Evolutionary conservation across 73 alveolate genomes (phyloP).

Genomic region (Vitrella brassicaformis): DNA sequence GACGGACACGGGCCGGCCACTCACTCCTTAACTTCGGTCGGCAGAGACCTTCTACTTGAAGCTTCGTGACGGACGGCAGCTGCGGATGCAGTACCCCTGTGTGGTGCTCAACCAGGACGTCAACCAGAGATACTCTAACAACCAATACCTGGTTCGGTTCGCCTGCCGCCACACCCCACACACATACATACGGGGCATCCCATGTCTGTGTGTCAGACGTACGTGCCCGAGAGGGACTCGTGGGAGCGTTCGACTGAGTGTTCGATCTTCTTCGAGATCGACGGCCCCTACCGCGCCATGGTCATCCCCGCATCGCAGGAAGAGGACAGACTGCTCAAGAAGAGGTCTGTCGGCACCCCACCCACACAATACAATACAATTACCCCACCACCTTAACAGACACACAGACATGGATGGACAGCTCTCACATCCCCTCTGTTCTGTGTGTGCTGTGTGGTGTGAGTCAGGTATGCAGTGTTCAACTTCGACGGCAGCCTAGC

Average conservation of each 20-base stretch:
- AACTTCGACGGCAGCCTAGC: slow-evolving; percentile 68
- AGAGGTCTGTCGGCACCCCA: slow-evolving; percentile 87
- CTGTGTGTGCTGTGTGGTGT: no score
- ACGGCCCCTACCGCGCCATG: slow-evolving; percentile 99
- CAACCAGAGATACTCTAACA: slow-evolving; percentile 89
- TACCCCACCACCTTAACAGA: no score
- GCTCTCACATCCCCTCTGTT: no score
- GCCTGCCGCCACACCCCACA: neutral
- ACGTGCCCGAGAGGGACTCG: slow-evolving; percentile 28
- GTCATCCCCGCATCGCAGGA: slow-evolving; percentile 92
- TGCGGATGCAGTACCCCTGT: slow-evolving; percentile 85
- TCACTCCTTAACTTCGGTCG: neutral
- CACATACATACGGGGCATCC: neutral
- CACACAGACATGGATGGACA: no score
- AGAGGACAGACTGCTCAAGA: slow-evolving; percentile 94
- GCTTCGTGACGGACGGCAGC: slow-evolving; percentile 20
- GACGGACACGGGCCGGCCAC: slow-evolving; percentile 5
- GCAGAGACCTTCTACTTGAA: neutral
- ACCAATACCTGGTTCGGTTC: slow-evolving; percentile 72
- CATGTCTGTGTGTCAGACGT: slow-evolving; percentile 20
- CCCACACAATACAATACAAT: slow-evolving; percentile 12
- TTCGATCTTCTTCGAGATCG: slow-evolving; percentile 98
- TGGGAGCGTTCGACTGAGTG: slow-evolving; percentile 77
- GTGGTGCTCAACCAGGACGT: slow-evolving; percentile 83
- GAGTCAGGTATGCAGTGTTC: slow-evolving; percentile 78